Percentiles rank a stretch among this genome's conserved stretches.
Evolutionary conservation across 2,329 filamentous ascomycete genomes (phyloP).

Genomic region (Davidsoniella australis): DNA sequence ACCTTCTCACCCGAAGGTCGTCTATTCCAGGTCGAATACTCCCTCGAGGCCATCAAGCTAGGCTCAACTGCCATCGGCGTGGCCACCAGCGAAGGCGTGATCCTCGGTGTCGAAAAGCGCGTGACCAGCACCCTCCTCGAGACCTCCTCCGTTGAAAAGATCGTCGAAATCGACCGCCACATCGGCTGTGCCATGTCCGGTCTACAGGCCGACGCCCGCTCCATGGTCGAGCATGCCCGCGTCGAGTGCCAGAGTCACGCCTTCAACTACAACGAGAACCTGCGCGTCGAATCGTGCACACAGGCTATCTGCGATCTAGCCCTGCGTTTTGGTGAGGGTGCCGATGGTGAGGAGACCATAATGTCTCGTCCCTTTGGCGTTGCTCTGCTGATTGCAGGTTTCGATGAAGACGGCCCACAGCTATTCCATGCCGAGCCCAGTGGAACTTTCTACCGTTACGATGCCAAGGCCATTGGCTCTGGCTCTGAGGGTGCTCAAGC

Average conservation of each 20-base stretch:
- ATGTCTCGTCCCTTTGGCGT: constrained; percentile 97
- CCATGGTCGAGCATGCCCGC: constrained; percentile 95
- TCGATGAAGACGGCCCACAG: constrained; percentile 91
- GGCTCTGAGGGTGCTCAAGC: constrained; percentile 95
- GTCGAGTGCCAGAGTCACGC: constrained; percentile 94
- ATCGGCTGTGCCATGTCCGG: constrained; percentile 98
- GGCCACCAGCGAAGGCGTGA: constrained; percentile 83
- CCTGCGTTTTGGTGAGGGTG: constrained; percentile 88
- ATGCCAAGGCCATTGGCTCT: constrained; percentile 95
- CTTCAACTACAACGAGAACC: constrained; percentile 93
- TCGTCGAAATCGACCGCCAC: constrained; percentile 97
- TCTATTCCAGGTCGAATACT: constrained; percentile 99
- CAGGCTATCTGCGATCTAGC: constrained; percentile 97
- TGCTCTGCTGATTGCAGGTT: constrained; percentile 86
- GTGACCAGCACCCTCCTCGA: constrained; percentile 95
- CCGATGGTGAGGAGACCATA: constrained; percentile 94
- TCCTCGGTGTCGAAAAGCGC: constrained; percentile 96
- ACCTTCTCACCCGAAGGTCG: constrained; percentile 99
- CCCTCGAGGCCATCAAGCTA: constrained; percentile 98
- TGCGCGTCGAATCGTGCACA: constrained; percentile 93
- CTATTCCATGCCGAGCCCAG: constrained; percentile 97
- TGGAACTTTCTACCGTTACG: constrained; percentile 96
- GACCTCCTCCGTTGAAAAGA: constrained; percentile 97
- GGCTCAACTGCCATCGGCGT: constrained; percentile 97
- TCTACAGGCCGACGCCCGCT: constrained; percentile 89